Percentiles rank a stretch among this genome's conserved stretches.
Conservation (phyloP, 495 filamentous ascomycete species). For the Xanthoparmelia taractica region DNA sequence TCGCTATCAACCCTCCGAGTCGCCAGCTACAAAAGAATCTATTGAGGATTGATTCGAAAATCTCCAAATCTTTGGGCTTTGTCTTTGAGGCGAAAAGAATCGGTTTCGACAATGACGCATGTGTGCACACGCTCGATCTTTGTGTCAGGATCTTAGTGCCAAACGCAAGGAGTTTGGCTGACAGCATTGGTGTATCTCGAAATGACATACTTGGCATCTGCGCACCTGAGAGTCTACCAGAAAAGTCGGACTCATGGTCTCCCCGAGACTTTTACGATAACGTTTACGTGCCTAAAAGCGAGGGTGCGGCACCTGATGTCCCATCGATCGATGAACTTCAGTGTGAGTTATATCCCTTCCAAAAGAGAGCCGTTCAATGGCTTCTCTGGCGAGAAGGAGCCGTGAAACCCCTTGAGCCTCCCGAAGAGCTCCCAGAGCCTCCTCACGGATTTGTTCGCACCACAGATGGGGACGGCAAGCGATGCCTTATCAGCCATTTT, state of each 20-base stretch:
- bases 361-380: conserved; percentile 64
- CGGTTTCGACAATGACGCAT: conserved; percentile 6
- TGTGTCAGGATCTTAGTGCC: conserved; percentile 19
- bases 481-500: conserved; percentile 55
- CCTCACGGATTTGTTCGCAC: conserved; percentile 28
- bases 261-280: conserved; percentile 58
- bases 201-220: conserved; percentile 16
- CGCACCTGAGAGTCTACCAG: conserved; percentile 1
- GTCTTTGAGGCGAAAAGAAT: not conserved
- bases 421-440: not conserved
- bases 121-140: conserved; percentile 10
- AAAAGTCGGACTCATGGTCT: conserved; percentile 32
- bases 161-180: conserved; percentile 15
- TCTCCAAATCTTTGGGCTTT: conserved; percentile 9
- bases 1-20: conserved; percentile 11
- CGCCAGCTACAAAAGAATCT: conserved; percentile 5
- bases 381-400: conserved; percentile 54
- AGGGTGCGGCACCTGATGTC: conserved; percentile 4
- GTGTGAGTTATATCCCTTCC: conserved; percentile 61
- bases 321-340: conserved; percentile 35
- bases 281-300: conserved; percentile 47
- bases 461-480: conserved; percentile 43
- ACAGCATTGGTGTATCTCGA: conserved; percentile 13
- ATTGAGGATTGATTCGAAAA: conserved; percentile 5
- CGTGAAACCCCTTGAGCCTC: conserved; percentile 13